Evolutionary conservation across 2,329 filamentous ascomycete genomes (phyloP), one percentile per base, ranked within the genome.

Genomic region (Diplodia intermedia): DNA sequence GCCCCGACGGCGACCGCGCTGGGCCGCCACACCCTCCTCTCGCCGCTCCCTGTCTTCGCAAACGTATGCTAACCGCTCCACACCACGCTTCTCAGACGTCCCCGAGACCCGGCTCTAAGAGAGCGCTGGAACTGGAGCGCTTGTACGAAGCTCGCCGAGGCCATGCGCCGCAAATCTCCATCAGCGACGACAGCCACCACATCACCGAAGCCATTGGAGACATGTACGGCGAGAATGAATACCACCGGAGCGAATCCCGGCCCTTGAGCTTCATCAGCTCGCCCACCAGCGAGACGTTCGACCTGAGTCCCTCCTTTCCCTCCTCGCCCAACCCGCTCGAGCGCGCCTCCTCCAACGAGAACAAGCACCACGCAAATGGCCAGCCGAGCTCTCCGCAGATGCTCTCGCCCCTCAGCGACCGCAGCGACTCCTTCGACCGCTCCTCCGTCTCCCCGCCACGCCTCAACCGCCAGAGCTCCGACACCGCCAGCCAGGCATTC

Each of bases 181-280:
- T 97, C 78, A 95, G 91, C 79, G 93, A 97, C 81, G 91, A 94
- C 70, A 93, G 87, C 81, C 93, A 97, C 81, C 94, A 97, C 86
- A 92, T 97, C 77, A 97, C 93, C 68, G 94, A 97, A 79, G 91
- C 93, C 69, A 97, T 97, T 79, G 92, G 92, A 65, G 93, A 93
- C 74, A 87, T 97, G 80, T 97, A 97, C 80, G 92, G 91, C 75
- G 90, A 92, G 76, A 87, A 89, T 72, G 87, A 92, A 74, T 81
- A 85, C 73, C 80, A 77, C 70, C 83, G 80, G 72, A 82, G 83
- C 74, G 86, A 88, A 72, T 87, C 84, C 50, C 88, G 91, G 55
- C 91, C 91, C 43, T 80, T 94, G 74, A 94, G 91, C 81, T 95
- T 93, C 80, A 84, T 94, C 72, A 85, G 84, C 57, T 82, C 85